These are phyloP conservation scores for Psilocybe mexicana DNA, from an alignment of 1,284 basidiomycete species.

Conservation along the genomic window DNA sequence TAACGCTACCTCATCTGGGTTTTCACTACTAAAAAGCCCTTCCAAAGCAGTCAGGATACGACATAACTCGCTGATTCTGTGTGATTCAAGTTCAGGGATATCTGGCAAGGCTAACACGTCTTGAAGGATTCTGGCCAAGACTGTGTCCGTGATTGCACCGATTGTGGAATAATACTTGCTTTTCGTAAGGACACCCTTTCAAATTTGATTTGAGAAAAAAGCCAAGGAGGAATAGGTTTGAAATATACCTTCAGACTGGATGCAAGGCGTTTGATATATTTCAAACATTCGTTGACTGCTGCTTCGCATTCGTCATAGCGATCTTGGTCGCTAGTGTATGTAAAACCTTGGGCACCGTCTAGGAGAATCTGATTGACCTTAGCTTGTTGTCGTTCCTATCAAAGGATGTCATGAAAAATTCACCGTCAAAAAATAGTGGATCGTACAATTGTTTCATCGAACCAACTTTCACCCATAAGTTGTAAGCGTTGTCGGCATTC, in stretches of 20 bases:
- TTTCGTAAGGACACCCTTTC: constrained; percentile 57
- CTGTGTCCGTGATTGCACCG: constrained; percentile 76
- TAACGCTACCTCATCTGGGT: constrained; percentile 52
- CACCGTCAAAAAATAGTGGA: background rate
- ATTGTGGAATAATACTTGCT: constrained; percentile 70
- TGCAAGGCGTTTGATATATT: constrained; percentile 65
- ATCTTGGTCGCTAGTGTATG: constrained; percentile 72
- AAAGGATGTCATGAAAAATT: background rate
- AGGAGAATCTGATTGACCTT: constrained; percentile 43
- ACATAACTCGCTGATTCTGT: constrained; percentile 80
- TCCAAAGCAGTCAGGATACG: constrained; percentile 80
- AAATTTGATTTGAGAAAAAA: background rate
- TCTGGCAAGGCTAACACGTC: constrained; percentile 83
- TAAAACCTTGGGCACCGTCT: constrained; percentile 70
- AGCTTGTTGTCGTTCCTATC: constrained; percentile 39
- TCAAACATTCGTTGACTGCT: constrained; percentile 66
- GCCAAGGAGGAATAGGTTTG: background rate
- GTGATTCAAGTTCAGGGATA: constrained; percentile 90
- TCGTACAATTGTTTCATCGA: constrained; percentile 63
- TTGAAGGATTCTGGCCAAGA: constrained; percentile 68
- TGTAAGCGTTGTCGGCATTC: constrained; percentile 52
- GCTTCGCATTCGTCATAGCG: constrained; percentile 78
- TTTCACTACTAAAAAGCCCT: constrained; percentile 71
- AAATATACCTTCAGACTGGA: constrained; percentile 72
- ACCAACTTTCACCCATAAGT: constrained; percentile 64